Base-by-base conservation (phyloP, 1,284 basidiomycete genomes). In the Pascua guehoae region DNA sequence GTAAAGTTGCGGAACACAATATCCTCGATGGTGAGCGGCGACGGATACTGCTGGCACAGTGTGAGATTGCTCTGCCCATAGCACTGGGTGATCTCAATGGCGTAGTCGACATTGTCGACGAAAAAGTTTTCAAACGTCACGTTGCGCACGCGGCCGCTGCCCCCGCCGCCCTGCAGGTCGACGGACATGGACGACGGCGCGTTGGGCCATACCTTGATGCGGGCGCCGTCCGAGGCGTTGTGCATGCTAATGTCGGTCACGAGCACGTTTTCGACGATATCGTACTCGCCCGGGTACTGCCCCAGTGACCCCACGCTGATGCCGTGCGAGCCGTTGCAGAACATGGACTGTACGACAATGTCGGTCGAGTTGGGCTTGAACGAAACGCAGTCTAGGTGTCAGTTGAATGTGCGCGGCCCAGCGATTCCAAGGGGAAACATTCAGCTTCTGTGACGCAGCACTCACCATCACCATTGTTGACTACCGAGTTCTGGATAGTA, bases 331-430 rank as follows among this genome's bases (percentile, higher is more conserved):
- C 56, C 57, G 56, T 82, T 84, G 66, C 85, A 86, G 62, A 79
- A 78, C 55, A 86, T 75, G 66, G 85, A 83, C 41, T 80, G 78
- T 10, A 86, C 84, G 10, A 83, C 59, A 55, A 86, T 81, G 63
- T 85, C 82, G 1, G 85, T 86, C 1, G 67, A 77, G 80, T 86
- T 87, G 4, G 85, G 82, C 71, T 86, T 86, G 79, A 87, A 86
- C 5, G 81, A 80, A 38, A 86, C 82, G 67, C 84, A 87, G 68
- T 86, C 82, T 46, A 32, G 24, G 3, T 12, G 45, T 46, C 24
- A 46, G 45, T 14, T 15, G 24, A 14, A 8, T 16, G 12, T 32
- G 18, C 12, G 5, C 11, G 24, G 24, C 24, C 24, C 24, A 32
- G 24, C 24, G 24, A 32, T n/a, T n/a, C 24, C 24, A 32, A 32